Base-by-base conservation (phyloP, 805 yeast genomes). In the Ogataea trehaloabstinens region DNA sequence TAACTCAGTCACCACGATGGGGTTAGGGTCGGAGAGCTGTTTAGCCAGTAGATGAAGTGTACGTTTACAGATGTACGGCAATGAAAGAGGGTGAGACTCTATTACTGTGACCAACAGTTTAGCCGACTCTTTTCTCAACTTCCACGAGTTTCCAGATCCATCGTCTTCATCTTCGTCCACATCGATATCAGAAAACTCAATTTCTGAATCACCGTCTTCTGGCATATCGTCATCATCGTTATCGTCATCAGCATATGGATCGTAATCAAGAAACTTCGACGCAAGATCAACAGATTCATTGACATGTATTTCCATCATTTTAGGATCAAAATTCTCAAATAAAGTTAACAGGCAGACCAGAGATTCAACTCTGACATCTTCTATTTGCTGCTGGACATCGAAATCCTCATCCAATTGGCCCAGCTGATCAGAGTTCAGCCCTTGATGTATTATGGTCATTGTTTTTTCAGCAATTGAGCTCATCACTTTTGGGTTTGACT, bases 71-170 rank as follows among this genome's bases (percentile, higher is more conserved):
- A 74, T 42, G 2, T 48, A 29, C 5, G 67, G 57, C 13, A 77
- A 50, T 2, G 55, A 40, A 1, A 43, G 37, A 2, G 80, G 76
- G 36, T 63, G 65, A 2, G 53, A 46, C 3, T 51, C 52, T n/a
- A 73, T 59, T 11, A 74, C 40, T 0, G 68, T 52, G 13, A 67
- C 56, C 6, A 73, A 51, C 24, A 79, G 51, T 21, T 60, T 62
- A 5, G 76, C 67, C 0, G 85, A 61, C 37, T 71, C 72, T 29
- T 75, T 64, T 42, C 93, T 65, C 15, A 85, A 60, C 46, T 76
- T 80, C 84, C 90, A 81, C 2, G 82, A 71, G 15, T 53, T 57
- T 18, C 62, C 66, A 22, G 65, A 66, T 4, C 59, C 61, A 16
- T 60, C 63, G 13, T 65, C 67, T 19, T 52, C 58, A 24, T 74